Conservation (phyloP, 2,329 filamentous ascomycete genomes). For the Tolypocladium tundrense region DNA sequence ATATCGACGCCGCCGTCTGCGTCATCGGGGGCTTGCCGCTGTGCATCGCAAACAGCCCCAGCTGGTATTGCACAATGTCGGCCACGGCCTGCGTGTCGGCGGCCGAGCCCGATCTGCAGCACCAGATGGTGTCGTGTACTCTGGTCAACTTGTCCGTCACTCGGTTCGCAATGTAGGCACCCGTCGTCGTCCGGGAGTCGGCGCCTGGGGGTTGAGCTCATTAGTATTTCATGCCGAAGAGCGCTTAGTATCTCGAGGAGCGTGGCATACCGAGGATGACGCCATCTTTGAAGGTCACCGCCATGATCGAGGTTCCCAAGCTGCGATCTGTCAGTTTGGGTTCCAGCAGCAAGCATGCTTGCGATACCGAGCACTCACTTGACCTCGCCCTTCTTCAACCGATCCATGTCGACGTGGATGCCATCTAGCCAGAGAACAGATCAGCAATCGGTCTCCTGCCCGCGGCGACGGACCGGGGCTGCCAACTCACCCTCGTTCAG, state of each 20-base stretch:
- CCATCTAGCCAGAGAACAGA: conserved; percentile 56
- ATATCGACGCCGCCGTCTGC: conserved; percentile 88
- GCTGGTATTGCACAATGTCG: conserved; percentile 94
- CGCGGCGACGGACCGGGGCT: not conserved
- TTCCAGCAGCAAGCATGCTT: not conserved
- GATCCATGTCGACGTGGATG: conserved; percentile 98
- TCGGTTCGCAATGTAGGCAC: conserved; percentile 96
- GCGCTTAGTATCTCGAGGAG: not conserved
- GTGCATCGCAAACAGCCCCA: conserved; percentile 82
- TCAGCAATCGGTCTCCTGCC: conserved; percentile 8
- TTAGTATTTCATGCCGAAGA: conserved; percentile 5
- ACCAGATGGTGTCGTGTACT: conserved; percentile 99
- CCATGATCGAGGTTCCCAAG: conserved; percentile 98
- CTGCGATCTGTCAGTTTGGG: conserved; percentile 37
- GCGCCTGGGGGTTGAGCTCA: conserved; percentile 45
- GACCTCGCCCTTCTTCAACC: conserved; percentile 96
- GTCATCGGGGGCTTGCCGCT: conserved; percentile 89
- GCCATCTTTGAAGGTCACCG: conserved; percentile 96
- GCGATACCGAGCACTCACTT: conserved; percentile 54
- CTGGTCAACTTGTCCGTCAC: conserved; percentile 98
- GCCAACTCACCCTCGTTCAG: conserved; percentile 49
- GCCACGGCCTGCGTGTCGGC: conserved; percentile 97
- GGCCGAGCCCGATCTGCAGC: conserved; percentile 93
- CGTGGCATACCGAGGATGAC: conserved; percentile 68
- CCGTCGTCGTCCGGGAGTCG: conserved; percentile 94